phyloP scores from a whole-genome alignment of 1,284 basidiomycete genomes.

The Naganishia sp. region DNA sequence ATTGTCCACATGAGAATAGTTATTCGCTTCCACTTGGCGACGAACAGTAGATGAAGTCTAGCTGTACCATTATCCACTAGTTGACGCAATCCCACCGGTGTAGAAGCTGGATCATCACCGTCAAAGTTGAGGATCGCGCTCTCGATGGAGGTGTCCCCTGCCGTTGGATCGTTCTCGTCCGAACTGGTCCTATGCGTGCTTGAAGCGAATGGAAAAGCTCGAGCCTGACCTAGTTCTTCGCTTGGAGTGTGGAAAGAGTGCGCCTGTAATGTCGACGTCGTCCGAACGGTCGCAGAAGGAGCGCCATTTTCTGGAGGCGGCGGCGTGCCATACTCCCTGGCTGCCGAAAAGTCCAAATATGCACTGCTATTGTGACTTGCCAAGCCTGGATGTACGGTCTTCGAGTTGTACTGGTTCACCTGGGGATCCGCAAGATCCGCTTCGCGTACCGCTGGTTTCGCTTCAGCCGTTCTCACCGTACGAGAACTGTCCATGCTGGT shows the following conservation, averaged over 20 bases:
- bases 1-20: constrained; percentile 80
- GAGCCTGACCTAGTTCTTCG: constrained; percentile 29
- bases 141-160: not conserved
- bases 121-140: not conserved
- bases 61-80: constrained; percentile 67
- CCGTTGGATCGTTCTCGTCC: not conserved
- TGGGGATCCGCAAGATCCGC: not conserved
- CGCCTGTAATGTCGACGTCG: not conserved
- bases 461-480: not conserved
- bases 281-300: not conserved
- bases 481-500: not conserved
- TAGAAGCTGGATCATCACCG: not conserved
- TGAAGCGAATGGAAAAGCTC: not conserved
- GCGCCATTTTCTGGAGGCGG: not conserved
- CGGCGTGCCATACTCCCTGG: constrained; percentile 34
- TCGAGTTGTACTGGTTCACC: not conserved
- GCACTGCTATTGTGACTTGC: constrained; percentile 11
- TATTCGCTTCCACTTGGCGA: constrained; percentile 77
- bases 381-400: not conserved
- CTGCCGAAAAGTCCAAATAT: constrained; percentile 26
- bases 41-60: constrained; percentile 72
- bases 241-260: constrained; percentile 28
- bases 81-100: constrained; percentile 17
- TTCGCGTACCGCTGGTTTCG: not conserved
- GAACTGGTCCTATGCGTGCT: not conserved